Conservation (phyloP, 1,284 basidiomycete species). For the Caloboletus inedulis region DNA sequence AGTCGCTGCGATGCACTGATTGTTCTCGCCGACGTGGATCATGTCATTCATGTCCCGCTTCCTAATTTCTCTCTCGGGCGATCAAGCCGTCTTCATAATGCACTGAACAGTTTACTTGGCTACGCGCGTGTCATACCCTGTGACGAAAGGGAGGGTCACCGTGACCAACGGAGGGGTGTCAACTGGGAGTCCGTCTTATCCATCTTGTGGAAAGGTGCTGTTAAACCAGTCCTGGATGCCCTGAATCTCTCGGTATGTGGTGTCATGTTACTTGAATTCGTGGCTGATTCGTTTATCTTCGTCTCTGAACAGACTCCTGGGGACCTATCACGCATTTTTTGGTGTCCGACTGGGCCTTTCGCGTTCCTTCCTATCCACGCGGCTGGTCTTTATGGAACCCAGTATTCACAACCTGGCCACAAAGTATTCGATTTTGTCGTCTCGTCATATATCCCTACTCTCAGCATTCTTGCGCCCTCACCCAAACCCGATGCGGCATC, state of each 20-base stretch:
- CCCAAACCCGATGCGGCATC: background rate
- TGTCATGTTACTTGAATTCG: background rate
- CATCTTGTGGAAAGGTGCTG: background rate
- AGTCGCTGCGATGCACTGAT: constrained; percentile 8
- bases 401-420: background rate
- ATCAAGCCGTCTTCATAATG: background rate
- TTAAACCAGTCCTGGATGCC: background rate
- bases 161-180: background rate
- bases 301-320: background rate
- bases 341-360: background rate
- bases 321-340: background rate
- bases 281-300: background rate
- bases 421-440: background rate
- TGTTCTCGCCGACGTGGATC: background rate
- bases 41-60: background rate
- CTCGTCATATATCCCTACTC: background rate
- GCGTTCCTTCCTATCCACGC: background rate
- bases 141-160: background rate
- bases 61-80: background rate
- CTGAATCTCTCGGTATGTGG: background rate
- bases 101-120: background rate
- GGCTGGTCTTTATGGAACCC: background rate
- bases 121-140: background rate
- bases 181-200: background rate
- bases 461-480: background rate